Evolutionary conservation across 139 green algal genomes (phyloP).

Genomic region (Diplosphaera chodatii): DNA sequence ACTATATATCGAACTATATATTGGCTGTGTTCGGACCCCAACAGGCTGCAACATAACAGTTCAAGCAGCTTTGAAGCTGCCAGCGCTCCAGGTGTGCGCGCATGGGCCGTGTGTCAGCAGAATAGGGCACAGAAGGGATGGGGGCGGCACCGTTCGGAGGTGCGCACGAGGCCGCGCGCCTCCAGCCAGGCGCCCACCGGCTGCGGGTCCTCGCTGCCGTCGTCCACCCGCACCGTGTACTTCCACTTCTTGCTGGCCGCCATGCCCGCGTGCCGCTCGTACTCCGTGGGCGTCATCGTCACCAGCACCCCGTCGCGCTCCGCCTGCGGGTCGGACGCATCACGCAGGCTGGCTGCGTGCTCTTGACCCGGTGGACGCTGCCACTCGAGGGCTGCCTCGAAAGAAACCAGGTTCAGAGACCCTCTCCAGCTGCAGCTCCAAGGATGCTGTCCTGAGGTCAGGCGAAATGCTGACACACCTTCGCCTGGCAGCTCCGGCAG

Average conservation of each 20-base stretch:
- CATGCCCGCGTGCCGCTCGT: conserved; percentile 66
- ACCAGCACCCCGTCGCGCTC: conserved; percentile 1
- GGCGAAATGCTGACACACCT: no score
- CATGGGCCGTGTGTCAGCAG: no score
- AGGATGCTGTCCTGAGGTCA: no score
- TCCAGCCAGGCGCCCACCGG: conserved; percentile 39
- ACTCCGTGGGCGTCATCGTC: conserved; percentile 61
- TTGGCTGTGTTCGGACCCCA: no score
- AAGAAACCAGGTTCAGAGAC: no score
- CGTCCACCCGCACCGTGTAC: conserved; percentile 39
- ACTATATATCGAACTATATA: no score
- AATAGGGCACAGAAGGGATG: no score
- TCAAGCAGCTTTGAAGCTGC: no score
- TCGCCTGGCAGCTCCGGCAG: not conserved
- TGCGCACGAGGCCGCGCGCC: not conserved
- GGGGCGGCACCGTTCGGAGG: not conserved
- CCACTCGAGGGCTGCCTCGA: not conserved
- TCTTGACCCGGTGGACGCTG: conserved; percentile 16
- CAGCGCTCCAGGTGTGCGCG: no score
- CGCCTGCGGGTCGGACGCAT: conserved; percentile 9
- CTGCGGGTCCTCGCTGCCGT: conserved; percentile 2
- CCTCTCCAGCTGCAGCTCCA: not conserved
- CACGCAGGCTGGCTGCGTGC: no score
- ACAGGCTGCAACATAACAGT: no score
- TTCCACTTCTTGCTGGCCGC: conserved; percentile 67